Conservation (phyloP, 495 filamentous ascomycete genomes). For the Xylaria castorea region DNA sequence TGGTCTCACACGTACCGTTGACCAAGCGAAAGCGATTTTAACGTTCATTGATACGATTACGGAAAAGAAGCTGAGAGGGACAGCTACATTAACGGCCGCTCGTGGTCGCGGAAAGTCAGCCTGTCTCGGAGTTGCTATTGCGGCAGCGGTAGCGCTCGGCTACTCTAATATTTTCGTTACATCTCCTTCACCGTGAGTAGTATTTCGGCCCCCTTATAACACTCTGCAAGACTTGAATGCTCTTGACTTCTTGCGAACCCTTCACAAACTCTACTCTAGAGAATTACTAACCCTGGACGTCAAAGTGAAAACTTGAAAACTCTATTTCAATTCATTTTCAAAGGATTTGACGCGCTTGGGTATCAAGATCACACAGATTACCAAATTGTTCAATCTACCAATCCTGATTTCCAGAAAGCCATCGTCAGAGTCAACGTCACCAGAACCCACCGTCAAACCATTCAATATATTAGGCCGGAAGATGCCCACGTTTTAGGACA, state of each 20-base stretch:
- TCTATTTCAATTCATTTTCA: conserved; percentile 97
- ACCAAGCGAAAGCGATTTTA: conserved; percentile 93
- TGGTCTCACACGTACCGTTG: conserved; percentile 83
- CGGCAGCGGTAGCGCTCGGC: conserved; percentile 91
- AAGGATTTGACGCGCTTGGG: conserved; percentile 91
- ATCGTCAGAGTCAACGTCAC: conserved; percentile 97
- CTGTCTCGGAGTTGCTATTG: conserved; percentile 84
- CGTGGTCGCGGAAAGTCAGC: conserved; percentile 98
- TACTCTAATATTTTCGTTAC: conserved; percentile 99
- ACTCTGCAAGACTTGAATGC: background rate
- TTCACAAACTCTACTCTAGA: background rate
- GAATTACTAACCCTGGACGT: background rate
- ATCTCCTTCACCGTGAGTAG: conserved; percentile 76
- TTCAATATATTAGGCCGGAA: conserved; percentile 97
- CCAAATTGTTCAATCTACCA: conserved; percentile 97
- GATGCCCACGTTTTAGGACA: conserved; percentile 94
- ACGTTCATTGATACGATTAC: conserved; percentile 97
- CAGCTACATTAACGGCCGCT: conserved; percentile 90
- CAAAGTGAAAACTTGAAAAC: conserved; percentile 90
- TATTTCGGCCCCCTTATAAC: background rate
- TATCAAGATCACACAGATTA: conserved; percentile 97
- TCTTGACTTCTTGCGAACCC: background rate
- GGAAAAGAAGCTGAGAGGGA: conserved; percentile 93
- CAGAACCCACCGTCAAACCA: conserved; percentile 94
- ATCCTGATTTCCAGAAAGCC: conserved; percentile 98